Conservation (phyloP, 75 land plant species). For the Isoetes taiwanensis region DNA sequence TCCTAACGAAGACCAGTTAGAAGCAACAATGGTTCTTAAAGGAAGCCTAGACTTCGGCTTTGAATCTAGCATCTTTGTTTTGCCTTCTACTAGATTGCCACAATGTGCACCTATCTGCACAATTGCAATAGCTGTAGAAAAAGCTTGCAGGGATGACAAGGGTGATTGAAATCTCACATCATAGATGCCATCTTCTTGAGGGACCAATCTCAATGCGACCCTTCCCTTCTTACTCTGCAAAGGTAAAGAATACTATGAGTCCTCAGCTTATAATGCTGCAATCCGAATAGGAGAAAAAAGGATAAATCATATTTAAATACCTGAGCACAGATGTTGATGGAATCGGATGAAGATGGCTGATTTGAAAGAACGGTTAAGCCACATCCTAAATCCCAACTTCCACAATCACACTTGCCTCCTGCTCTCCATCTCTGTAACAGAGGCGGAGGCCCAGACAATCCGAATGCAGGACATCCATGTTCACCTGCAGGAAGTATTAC, state of each 20-base stretch:
- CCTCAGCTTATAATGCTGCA: too few relatives aligned
- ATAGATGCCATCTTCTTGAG: background rate
- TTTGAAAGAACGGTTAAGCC: background rate
- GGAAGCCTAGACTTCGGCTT: background rate
- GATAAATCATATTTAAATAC: background rate
- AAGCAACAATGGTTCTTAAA: too few relatives aligned
- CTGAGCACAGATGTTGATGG: background rate
- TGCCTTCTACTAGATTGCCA: background rate
- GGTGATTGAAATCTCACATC: background rate
- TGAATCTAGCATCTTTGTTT: background rate
- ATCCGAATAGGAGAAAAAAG: background rate
- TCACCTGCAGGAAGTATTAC: background rate
- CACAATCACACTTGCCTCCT: constrained; percentile 2
- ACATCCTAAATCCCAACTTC: constrained; percentile 8
- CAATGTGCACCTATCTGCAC: background rate
- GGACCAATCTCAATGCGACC: background rate
- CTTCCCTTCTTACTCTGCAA: background rate
- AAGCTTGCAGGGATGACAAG: background rate
- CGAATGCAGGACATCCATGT: constrained; percentile 2
- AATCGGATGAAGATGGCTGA: background rate
- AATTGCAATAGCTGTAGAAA: background rate
- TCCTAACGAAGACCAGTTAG: too few relatives aligned
- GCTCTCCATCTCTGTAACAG: background rate
- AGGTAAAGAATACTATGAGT: background rate
- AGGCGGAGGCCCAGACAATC: background rate